Base-by-base conservation (phyloP, 192 early-diverging fungal species). In the Oehlia diaphana region DNA sequence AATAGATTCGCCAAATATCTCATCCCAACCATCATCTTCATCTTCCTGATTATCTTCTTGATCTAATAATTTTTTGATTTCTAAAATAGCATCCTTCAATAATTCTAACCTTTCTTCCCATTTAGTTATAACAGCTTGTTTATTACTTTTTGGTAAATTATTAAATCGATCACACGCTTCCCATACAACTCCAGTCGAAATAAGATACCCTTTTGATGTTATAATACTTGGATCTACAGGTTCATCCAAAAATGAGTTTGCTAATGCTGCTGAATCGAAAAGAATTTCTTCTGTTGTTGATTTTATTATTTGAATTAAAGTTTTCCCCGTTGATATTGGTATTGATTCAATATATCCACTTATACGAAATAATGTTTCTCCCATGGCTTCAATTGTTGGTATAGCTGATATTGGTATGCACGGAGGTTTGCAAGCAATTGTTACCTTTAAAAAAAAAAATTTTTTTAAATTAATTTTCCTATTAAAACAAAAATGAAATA, bases 161-260 rank as follows among this genome's bases (percentile, higher is more conserved):
- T 84, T 78, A 81, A 86, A 84, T 68, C 75, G 75, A 50, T 83
- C 39, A 50, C 83, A 86, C 7, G 83, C 85, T 69, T 84, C 81
- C 85, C 85, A 86, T 2, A 86, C 73, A 70, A 83, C 78, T 26
- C 85, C 85, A 13, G 83, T 83, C 37, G 82, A 82, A 49, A 83
- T 49, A 66, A 86, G 61, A 62, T 86, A 84, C 13, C 42, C 74
- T 19, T 65, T 21, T 53, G 28, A 28, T 44, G 7, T 53, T 80
- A 49, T 85, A 75, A 53, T 28, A 26, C 35, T 75, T 76, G 19
- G 53, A 53, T 81, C 80, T 8, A 75, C 73, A 26, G 80, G 80
- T n/a, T 35, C n/a, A 19, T 83, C 84, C 74, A 85, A 66, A 70
- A 85, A 85, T 62, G 79, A 81, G 50, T 85, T 85, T 66, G 79